These are phyloP conservation scores for Globisporangium cederbergense DNA, from an alignment of 352 stramenopile genomes.

Conservation along the genomic window DNA sequence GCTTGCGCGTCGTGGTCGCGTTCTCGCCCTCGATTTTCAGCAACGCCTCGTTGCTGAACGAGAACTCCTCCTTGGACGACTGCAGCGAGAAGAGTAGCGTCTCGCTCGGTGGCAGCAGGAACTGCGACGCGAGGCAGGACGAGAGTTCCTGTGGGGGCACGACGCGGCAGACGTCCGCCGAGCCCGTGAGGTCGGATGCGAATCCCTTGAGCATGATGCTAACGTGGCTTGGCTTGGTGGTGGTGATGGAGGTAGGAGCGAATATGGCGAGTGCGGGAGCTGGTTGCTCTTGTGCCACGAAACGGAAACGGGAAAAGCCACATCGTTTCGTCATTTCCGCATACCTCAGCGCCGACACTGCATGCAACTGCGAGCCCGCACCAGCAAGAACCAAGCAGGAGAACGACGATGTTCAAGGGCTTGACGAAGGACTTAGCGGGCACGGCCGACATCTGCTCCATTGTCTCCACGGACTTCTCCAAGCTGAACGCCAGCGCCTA, in stretches of 20 bases:
- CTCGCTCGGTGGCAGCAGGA: constrained; percentile 34
- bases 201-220: constrained; percentile 42
- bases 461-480: constrained; percentile 26
- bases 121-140: constrained; percentile 30
- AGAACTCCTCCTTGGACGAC: constrained; percentile 56
- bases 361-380: too few relatives aligned
- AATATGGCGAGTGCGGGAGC: too few relatives aligned
- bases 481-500: constrained; percentile 38
- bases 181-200: constrained; percentile 45
- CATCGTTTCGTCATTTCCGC: too few relatives aligned
- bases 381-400: too few relatives aligned
- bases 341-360: not conserved
- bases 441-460: constrained; percentile 46
- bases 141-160: constrained; percentile 19
- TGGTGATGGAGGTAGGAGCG: too few relatives aligned
- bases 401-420: constrained; percentile 36
- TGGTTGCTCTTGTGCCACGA: too few relatives aligned
- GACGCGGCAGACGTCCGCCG: constrained; percentile 50
- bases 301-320: too few relatives aligned
- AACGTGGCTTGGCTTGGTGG: not conserved
- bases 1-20: constrained; percentile 44
- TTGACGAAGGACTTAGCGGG: constrained; percentile 47
- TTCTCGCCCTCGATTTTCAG: constrained; percentile 35
- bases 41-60: constrained; percentile 62
- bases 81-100: constrained; percentile 50